Evolutionary conservation across 1,284 basidiomycete genomes (phyloP), one percentile per base, ranked within the genome.

Genomic region (Anthracocystis walkeri): DNA sequence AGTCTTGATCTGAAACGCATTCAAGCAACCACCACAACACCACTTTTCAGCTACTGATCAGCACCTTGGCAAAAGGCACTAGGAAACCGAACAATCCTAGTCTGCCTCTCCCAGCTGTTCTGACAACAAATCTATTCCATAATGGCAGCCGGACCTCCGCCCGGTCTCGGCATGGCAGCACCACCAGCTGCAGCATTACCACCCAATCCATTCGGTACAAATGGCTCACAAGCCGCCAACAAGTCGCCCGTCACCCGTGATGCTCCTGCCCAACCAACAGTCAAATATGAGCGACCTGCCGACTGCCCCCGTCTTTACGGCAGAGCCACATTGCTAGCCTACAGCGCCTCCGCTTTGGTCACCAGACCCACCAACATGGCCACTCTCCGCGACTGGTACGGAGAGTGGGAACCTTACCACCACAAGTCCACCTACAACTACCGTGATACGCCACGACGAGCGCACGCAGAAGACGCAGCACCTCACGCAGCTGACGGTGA

Each of bases 341-440:
- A 93, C 35, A 89, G 89, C 73, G 89, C 89, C 69, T 93, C 92
- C n/a, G 90, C 91, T n/a, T 86, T 94, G 35, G 91, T 94, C 31
- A 87, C 88, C 65, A 87, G 88, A 49, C 93, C 93, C 7, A 83
- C 87, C 67, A 89, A 88, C 74, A 93, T 94, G 93, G 92, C 92
- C 54, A 86, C 89, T 46, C 87, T 94, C 60, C 92, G 91, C 86
- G 90, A 91, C 50, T 94, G 93, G 93, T 94, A 93, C 86, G 93
- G 93, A 59, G 70, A 78, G 57, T 72, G 71, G 78, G 73, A 78
- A 58, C 70, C 74, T 38, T 38, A 88, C 87, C 67, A 87, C 86
- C 75, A 89, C 46, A 77, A 70, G 41, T 45, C 65, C 18, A 57
- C 50, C 25, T 64, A 72, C 82, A 92, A 65, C 46, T 59, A 93